These are phyloP conservation scores for Panaeolus cyanescens DNA, from an alignment of 768 basidiomycete species.

Conservation along the genomic window DNA sequence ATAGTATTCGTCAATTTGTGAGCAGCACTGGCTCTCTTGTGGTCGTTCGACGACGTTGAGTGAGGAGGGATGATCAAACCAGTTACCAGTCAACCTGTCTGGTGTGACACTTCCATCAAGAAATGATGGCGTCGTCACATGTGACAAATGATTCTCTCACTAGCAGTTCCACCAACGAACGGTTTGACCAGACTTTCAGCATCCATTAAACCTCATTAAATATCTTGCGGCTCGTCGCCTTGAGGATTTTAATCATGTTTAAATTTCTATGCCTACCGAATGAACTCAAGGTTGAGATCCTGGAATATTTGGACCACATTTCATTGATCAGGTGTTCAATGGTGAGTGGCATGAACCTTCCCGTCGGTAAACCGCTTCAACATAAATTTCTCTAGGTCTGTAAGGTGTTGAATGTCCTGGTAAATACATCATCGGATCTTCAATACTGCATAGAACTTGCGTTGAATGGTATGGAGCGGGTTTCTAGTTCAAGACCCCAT, in stretches of 20 bases:
- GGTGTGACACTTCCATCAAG: too few relatives aligned
- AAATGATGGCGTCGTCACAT: too few relatives aligned
- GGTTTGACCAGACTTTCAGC: too few relatives aligned
- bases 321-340: constrained; percentile 7
- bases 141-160: too few relatives aligned
- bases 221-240: background rate
- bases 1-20: too few relatives aligned
- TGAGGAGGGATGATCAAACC: too few relatives aligned
- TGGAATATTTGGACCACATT: constrained; percentile 1
- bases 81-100: too few relatives aligned
- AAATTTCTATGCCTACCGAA: constrained; percentile 5
- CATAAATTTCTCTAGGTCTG: constrained; percentile 27
- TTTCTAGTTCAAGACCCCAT: constrained; percentile 9
- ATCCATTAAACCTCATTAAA: too few relatives aligned
- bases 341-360: constrained; percentile 11
- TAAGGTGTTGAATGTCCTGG: constrained; percentile 20
- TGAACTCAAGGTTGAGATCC: constrained; percentile 9
- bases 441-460: constrained; percentile 41
- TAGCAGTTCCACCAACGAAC: too few relatives aligned
- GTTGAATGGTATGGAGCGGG: constrained; percentile 34
- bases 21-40: too few relatives aligned
- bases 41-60: too few relatives aligned
- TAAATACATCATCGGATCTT: constrained; percentile 27
- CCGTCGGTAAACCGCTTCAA: background rate
- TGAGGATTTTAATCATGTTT: background rate